A percentile compares a stretch with the other conserved stretches of the same genome.
phyloP scores from a whole-genome alignment of 148 eudicot genomes.

The Amaranthus hypochondriacus region DNA sequence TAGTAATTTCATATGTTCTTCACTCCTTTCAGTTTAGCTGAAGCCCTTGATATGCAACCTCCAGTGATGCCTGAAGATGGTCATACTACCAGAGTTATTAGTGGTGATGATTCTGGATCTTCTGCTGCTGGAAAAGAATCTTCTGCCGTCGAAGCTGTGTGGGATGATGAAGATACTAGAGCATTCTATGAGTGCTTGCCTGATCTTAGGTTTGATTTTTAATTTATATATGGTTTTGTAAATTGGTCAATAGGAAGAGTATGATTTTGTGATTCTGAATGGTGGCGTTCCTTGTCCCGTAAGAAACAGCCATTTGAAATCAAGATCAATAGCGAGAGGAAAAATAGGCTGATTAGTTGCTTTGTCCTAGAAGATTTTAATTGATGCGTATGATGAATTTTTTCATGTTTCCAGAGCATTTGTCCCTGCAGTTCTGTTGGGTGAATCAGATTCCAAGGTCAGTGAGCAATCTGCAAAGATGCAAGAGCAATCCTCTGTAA shows the following conservation, averaged over 20 bases:
- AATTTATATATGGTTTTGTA: not conserved
- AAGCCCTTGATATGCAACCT: conserved; percentile 95
- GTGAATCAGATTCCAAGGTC: conserved; percentile 75
- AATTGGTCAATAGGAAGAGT: not conserved
- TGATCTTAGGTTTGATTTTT: conserved; percentile 72
- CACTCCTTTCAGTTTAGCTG: conserved; percentile 61
- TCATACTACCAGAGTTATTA: conserved; percentile 85
- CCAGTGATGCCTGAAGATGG: conserved; percentile 98
- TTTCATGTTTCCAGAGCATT: conserved; percentile 59
- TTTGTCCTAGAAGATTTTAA: not conserved
- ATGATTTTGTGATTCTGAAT: not conserved
- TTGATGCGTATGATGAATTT: not conserved
- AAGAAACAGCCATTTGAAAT: not conserved
- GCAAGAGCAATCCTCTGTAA: conserved; percentile 67
- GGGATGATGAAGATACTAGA: conserved; percentile 98
- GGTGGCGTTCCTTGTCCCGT: not conserved
- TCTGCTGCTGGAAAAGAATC: conserved; percentile 65
- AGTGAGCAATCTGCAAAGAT: conserved; percentile 69
- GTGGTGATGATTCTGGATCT: conserved; percentile 68
- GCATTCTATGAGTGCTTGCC: conserved; percentile 93
- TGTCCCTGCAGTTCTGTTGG: conserved; percentile 96
- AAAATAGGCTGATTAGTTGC: not conserved
- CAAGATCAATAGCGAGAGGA: not conserved
- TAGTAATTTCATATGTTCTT: not conserved
- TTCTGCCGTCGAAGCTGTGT: conserved; percentile 68